Base-by-base conservation (phyloP, 805 yeast species). In the Wickerhamomyces mucosus region DNA sequence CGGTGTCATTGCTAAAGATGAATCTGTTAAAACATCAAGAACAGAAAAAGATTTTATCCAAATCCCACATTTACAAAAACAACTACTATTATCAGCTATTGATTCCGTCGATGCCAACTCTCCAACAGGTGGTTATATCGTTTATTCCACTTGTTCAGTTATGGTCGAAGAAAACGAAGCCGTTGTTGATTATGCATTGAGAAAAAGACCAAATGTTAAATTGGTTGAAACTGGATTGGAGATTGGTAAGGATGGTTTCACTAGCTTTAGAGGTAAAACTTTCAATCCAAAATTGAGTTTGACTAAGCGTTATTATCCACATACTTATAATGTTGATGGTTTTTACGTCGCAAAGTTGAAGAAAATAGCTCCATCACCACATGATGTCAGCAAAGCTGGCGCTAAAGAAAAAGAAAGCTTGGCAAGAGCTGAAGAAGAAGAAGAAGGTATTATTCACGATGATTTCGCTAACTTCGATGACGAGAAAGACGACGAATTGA, bases 161-260 rank as follows among this genome's bases (percentile, higher is more conserved):
- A 94, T 94, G 50, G 96, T 92, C 29, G 99, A 92, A 50, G 99
- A 92, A 63, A 88, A 92, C 59, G 99, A 92, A 63, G 81, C 96
- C 15, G 99, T 92, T 35, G 96, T 92, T n/a, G 95, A 89, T 59
- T 92, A 92, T 51, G 97, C 96, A 16, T 69, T 92, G 47, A 75
- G 95, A 55, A 89, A 92, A 57, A 77, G 99, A 55, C 96, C 97
- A 21, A 92, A 92, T 51, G 96, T 92, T 27, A 84, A 81, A 56
- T 72, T 92, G 27, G 96, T 92, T 10, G 96, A 89, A 11, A 72
- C 96, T 17, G 95, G 89, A 11, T 69, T 92, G 43, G 82, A 75
- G 36, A 92, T 92, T 41, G 99, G 99, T 59, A 86, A 85, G 52
- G 94, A 84, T 48, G 99, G 97, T 6, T 92, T 89, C 62, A 78